phyloP scores from a whole-genome alignment of 2,329 filamentous ascomycete genomes.

The Fusarium luffae region DNA sequence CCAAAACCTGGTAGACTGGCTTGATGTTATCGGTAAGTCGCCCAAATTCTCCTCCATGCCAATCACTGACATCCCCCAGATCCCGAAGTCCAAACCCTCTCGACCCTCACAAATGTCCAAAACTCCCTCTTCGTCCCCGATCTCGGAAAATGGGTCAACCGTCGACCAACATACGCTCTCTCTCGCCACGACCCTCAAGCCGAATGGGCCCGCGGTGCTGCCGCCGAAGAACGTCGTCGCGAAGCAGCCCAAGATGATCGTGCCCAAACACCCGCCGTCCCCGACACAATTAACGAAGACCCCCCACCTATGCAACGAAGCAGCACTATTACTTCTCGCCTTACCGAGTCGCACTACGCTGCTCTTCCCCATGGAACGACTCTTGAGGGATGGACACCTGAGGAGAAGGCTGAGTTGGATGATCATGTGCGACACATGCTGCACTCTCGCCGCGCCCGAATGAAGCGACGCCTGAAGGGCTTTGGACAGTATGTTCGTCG shows the following conservation, averaged over 20 bases:
- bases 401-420: conserved; percentile 81
- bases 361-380: conserved; percentile 79
- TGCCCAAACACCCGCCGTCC: background rate
- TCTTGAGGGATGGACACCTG: conserved; percentile 78
- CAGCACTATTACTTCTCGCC: conserved; percentile 72
- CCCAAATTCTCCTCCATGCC: background rate
- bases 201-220: conserved; percentile 39
- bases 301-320: conserved; percentile 51
- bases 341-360: conserved; percentile 79
- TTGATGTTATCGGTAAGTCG: conserved; percentile 54
- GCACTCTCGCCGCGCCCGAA: conserved; percentile 81
- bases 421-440: conserved; percentile 90
- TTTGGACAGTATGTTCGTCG: conserved; percentile 82
- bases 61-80: conserved; percentile 60
- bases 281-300: conserved; percentile 19
- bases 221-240: conserved; percentile 33
- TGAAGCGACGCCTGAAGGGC: conserved; percentile 82
- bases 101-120: conserved; percentile 87
- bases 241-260: conserved; percentile 20
- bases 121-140: conserved; percentile 90
- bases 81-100: conserved; percentile 83
- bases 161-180: conserved; percentile 81
- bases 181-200: conserved; percentile 58
- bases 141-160: conserved; percentile 79
- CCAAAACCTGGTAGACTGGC: conserved; percentile 54